Evolutionary conservation across 768 basidiomycete genomes (phyloP), one percentile per base, ranked within the genome.

Genomic region (Sporobolomyces roseus): DNA sequence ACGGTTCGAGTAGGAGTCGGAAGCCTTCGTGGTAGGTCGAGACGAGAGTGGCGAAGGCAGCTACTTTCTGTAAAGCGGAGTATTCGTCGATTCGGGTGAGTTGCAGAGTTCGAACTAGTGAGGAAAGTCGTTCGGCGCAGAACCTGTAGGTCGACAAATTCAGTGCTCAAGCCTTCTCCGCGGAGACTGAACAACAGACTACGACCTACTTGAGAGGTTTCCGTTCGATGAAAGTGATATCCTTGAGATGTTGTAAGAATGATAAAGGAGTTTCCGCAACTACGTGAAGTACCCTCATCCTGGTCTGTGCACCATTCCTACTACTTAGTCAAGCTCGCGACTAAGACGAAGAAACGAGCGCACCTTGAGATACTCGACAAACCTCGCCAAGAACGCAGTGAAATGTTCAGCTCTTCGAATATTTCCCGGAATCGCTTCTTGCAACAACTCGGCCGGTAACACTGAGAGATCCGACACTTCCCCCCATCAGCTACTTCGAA

Each of bases 401-500:
- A 99, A 99, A 80, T 99, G 96, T 77, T 99, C 96, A 0, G 96
- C 96, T 78, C 98, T 96, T 52, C 96, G 84, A 67, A 99, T 99
- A 75, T 99, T 99, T 16, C 96, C 96, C 36, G 96, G 96, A 55
- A 99, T 84, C 9, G 96, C 94, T 80, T 99, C 96, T 60, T 87
- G 88, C 53, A 99, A 82, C 53, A 99, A 84, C 78, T 99, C 96
- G 65, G 93, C 91, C 27, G 96, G 94, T 3, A 99, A 82, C 35
- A 91, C 92, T 92, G 61, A n/a, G n/a, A n/a, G n/a, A n/a, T n/a
- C n/a, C n/a, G n/a, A n/a, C n/a, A n/a, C n/a, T n/a, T n/a, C 25
- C 41, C 69, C 14, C 13, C 13, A 25, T 72, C 21, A 70, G 52
- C 45, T 45, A 35, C 45, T 30, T 23, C 29, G 3, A 5, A 29